Evolutionary conservation across 2,329 filamentous ascomycete genomes (phyloP), one percentile per base, ranked within the genome.

Genomic region (Aureobasidium sp.): DNA sequence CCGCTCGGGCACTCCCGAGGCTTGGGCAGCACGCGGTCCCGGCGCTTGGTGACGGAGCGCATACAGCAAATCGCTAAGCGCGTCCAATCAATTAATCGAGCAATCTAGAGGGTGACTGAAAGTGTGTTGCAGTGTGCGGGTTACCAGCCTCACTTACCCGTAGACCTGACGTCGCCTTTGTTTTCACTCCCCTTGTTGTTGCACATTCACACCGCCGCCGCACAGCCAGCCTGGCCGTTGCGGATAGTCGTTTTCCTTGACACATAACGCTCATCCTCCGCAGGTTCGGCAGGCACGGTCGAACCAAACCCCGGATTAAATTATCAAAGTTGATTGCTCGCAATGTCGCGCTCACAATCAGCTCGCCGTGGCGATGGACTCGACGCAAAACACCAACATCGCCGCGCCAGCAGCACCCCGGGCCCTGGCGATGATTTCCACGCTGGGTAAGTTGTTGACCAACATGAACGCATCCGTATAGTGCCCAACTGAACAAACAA

Each of bases 251-350:
- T 58, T 58, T 58, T 34, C 29, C 22, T 37, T 58, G 55, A 58
- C 55, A 58, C 55, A 58, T 58, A 58, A 58, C 55, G 41, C 48
- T 45, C 27, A 57, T 57, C 53, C 51, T 57, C 53, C 53, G 53
- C 53, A 57, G 41, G 53, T 45, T 45, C 53, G 53, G 53, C 25
- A 48, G 55, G 55, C 55, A 58, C 55, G 55, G 42, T 20, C 55
- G 31, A 29, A 20, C 15, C 8, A 8, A 42, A 47, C 55, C 55
- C 55, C 55, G 42, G 55, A 58, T 39, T 58, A n/a, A 25, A 25
- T 9, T 12, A 29, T 37, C 20, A 8, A 48, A 31, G 25, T n/a
- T 45, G 25, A 15, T n/a, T 17, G 27, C 37, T 36, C n/a, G 15
- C 22, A 27, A 58, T 58, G 55, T 58, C 55, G 55, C 55, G 55